These are phyloP conservation scores for Eutrema yunnanense DNA, from an alignment of 345 rosid species.

Conservation along the genomic window DNA sequence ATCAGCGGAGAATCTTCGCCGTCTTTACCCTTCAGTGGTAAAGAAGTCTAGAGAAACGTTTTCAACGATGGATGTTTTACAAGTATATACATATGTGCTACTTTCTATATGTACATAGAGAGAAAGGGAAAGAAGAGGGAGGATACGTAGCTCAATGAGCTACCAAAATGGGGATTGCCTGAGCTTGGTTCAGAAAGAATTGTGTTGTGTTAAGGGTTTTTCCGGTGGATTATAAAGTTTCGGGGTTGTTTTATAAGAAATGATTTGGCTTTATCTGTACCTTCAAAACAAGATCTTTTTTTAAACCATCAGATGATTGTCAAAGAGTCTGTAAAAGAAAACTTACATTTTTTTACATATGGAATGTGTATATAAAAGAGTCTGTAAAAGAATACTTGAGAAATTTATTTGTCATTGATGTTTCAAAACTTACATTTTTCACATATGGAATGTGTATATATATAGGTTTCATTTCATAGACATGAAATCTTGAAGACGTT, in stretches of 20 bases:
- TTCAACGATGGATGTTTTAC: not conserved
- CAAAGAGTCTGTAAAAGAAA: too few relatives aligned
- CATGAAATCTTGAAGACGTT: not conserved
- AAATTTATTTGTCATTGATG: too few relatives aligned
- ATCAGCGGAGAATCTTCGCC: conserved; percentile 42
- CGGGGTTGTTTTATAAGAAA: conserved; percentile 1
- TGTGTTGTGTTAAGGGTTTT: not conserved
- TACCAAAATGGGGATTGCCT: not conserved
- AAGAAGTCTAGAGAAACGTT: conserved; percentile 15
- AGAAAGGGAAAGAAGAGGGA: not conserved
- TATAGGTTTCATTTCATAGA: not conserved
- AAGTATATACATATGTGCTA: not conserved
- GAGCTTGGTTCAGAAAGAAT: not conserved
- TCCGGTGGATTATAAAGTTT: not conserved
- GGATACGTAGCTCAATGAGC: not conserved
- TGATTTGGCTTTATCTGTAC: not conserved
- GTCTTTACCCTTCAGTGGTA: conserved; percentile 26
- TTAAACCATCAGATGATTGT: not conserved
- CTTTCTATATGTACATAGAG: conserved; percentile 16
- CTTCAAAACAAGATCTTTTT: too few relatives aligned
- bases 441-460: too few relatives aligned
- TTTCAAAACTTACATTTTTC: too few relatives aligned
- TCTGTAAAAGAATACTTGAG: too few relatives aligned
- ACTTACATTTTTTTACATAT: too few relatives aligned
- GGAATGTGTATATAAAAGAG: too few relatives aligned